phyloP scores from a whole-genome alignment of 1,139 yeast genomes.

The Pichia cactophila region DNA sequence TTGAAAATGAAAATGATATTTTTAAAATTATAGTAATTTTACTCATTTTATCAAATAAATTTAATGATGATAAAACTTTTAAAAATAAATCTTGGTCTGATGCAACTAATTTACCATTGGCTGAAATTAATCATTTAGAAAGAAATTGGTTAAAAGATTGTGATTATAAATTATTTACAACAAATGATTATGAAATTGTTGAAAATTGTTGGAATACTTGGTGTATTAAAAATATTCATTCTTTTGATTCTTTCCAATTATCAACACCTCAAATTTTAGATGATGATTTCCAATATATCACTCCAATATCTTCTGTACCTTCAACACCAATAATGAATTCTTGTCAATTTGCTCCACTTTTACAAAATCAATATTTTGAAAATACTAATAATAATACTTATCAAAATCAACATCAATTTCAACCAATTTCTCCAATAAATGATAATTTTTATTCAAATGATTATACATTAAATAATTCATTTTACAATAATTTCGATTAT shows the following conservation, averaged over 20 bases:
- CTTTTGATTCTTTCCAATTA: constrained; percentile 1
- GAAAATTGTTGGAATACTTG: constrained; percentile 30
- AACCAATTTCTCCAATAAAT: constrained; percentile 3
- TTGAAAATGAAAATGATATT: constrained; percentile 33
- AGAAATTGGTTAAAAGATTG: constrained; percentile 57
- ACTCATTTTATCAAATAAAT: constrained; percentile 81
- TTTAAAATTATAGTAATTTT: constrained; percentile 63
- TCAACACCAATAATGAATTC: constrained; percentile 11
- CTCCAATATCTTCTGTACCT: constrained; percentile 7
- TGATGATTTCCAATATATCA: not conserved
- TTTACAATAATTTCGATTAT: not conserved
- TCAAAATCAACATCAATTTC: constrained; percentile 9
- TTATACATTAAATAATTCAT: constrained; percentile 1
- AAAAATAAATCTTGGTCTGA: constrained; percentile 94
- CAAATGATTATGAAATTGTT: constrained; percentile 24
- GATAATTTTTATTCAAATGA: constrained; percentile 6
- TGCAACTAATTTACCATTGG: constrained; percentile 73
- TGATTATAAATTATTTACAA: constrained; percentile 39
- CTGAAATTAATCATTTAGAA: constrained; percentile 58
- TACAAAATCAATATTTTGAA: constrained; percentile 19
- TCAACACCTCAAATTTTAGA: not conserved
- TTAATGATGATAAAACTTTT: constrained; percentile 93
- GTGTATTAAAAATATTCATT: constrained; percentile 24
- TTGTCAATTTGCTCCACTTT: not conserved
- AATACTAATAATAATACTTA: constrained; percentile 24